Evolutionary conservation across 345 rosid species (phyloP), one percentile per base, ranked within the genome.

Genomic region (Aquilaria malaccensis): DNA sequence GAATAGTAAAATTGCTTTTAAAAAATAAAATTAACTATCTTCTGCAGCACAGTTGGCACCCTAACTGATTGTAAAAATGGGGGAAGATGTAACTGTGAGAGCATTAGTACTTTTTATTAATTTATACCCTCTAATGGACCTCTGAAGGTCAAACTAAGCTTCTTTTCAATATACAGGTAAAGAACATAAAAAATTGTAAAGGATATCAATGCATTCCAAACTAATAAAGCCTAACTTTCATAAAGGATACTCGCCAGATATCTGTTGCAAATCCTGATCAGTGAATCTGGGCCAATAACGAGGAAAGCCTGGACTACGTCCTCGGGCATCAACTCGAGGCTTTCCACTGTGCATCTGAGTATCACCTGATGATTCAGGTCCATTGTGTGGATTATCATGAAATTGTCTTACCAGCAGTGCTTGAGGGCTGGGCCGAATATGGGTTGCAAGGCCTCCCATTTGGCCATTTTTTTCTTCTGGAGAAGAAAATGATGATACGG

Each of bases 221-320:
- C 61, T 52, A 65, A 29, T 12, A 68, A 62, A 56, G 12, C 64
- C 50, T 59, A 46, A 51, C 9, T 63, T 37, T 64, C 64, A 52
- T 57, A 81, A 77, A 88, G 93, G 99, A 94, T 94, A 94, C 99
- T 86, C 89, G 67, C 79, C 90, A 58, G 95, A 75, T 52, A 76
- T 78, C 69, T 81, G 83, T 45, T 77, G 95, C 63, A 77, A 84
- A 76, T 79, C 89, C 75, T 80, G 88, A 74, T 79, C 80, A 22
- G 88, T 80, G 76, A 83, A 81, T 79, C 85, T 83, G 41, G 99
- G 97, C 87, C 82, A 82, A 78, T 86, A 90, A 7, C 89, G 87
- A 65, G 95, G 85, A 80, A 86, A 81, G 60, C 83, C 67, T 63
- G 81, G 97, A 79, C 63, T 79, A 53, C 80, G 85, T 72, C 80